phyloP scores from a whole-genome alignment of 352 stramenopile species.

The Chloridella minuta region DNA sequence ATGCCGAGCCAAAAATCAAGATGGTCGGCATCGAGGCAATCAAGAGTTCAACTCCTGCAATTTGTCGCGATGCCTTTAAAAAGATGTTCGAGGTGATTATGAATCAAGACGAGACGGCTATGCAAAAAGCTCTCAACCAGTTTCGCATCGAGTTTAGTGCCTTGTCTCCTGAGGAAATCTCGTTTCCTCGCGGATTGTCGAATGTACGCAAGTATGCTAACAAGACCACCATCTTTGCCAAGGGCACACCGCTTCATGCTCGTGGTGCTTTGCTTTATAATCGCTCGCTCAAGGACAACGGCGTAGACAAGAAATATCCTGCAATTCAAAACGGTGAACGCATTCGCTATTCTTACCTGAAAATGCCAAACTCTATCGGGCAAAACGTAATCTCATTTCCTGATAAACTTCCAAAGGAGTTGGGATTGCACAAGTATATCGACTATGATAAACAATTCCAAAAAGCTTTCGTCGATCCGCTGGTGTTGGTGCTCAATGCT shows the following conservation, averaged over 20 bases:
- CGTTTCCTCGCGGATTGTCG: neutral
- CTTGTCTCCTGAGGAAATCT: neutral
- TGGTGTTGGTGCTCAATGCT: neutral
- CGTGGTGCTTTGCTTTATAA: neutral
- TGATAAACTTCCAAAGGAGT: neutral
- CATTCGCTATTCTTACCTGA: too few species aligned
- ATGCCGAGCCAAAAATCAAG: neutral
- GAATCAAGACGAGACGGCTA: neutral
- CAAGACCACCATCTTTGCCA: neutral
- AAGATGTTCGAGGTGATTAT: constrained; percentile 1
- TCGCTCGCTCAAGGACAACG: neutral
- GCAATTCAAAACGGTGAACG: neutral
- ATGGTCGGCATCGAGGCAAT: neutral
- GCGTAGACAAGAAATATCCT: constrained; percentile 1
- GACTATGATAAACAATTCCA: constrained; percentile 10
- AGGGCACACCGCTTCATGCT: neutral
- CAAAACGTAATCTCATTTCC: too few species aligned
- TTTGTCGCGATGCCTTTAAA: neutral
- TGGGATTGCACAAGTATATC: neutral
- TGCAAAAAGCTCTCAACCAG: constrained; percentile 2
- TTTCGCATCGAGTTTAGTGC: neutral
- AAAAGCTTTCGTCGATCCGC: neutral
- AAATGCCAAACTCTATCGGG: too few species aligned
- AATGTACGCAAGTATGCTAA: neutral
- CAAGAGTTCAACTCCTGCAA: neutral